Evolutionary conservation across 2,329 filamentous ascomycete species (phyloP), one percentile per base, ranked within the genome.

Genomic region (Dactylellina sp.): DNA sequence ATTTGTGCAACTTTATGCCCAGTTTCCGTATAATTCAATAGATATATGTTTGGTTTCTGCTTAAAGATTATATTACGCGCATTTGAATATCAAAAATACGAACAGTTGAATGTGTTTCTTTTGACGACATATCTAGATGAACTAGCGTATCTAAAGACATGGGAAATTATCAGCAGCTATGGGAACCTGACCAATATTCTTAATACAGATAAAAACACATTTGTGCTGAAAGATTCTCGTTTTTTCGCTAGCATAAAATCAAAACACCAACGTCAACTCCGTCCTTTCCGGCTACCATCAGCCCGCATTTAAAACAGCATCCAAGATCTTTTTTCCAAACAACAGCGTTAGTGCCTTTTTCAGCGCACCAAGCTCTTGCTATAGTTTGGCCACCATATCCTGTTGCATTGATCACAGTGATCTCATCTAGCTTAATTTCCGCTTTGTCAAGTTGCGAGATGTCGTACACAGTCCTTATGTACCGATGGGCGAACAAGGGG

Each of bases 341-440:
- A 28, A 84, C 77, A 2, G 82, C 82, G 77, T 82, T 78, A 42
- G 79, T 79, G 11, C 82, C 83, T 32, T 81, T 79, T 35, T 82
- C 79, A 7, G 82, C 80, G 75, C 82, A 83, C 82, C 82, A 84
- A 1, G 82, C 82, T 20, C 82, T 79, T 5, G 79, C 82, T 60
- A 83, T 81, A 0, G 81, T 79, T 75, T 83, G 82, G 70, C 80
- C 81, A 12, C 79, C 78, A 61, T 77, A 60, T 0, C 77, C 71
- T 42, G 77, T 75, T 35, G 77, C 65, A 44, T 78, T 61, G 46
- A 68, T 65, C 24, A 75, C 32, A 53, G 74, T 40, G 24, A 77
- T 35, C 53, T 60, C 61, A 18, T 40, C 66, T 42, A 44, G 47
- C 20, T 62, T 50, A 11, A 55, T 39, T 40, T 70, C 68, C 6